phyloP scores from a whole-genome alignment of 2,329 filamentous ascomycete genomes.

The Tolypocladium endophyticum region DNA sequence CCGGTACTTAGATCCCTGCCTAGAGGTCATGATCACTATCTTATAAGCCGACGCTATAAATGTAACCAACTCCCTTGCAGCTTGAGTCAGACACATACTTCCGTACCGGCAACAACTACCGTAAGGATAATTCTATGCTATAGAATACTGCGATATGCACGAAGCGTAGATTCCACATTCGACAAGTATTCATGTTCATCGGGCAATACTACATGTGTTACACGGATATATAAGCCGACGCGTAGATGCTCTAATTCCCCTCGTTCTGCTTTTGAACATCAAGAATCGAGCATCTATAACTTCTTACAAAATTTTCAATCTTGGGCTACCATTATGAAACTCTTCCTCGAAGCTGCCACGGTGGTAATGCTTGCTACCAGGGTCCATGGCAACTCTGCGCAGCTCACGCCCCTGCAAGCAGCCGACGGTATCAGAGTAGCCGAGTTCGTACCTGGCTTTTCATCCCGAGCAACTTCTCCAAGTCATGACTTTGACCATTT shows the following conservation, averaged over 20 bases:
- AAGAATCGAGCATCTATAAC: not conserved
- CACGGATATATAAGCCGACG: not conserved
- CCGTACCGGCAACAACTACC: not conserved
- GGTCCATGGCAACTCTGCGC: conserved; percentile 8
- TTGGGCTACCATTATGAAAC: not conserved
- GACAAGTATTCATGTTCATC: not conserved
- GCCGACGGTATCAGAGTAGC: conserved; percentile 27
- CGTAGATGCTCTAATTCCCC: not conserved
- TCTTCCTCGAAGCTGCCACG: not conserved
- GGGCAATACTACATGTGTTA: not conserved
- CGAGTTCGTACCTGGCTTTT: conserved; percentile 18
- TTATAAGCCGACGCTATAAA: not conserved
- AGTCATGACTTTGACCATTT: not conserved
- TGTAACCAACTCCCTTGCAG: not conserved
- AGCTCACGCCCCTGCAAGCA: conserved; percentile 26
- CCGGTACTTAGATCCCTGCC: not conserved
- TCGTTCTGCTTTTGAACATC: not conserved
- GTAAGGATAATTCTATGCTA: not conserved
- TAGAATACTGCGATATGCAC: too few relatives aligned
- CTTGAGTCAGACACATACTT: not conserved
- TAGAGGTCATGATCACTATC: not conserved
- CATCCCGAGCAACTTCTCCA: not conserved
- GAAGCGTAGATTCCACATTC: too few relatives aligned
- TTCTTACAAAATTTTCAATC: too few relatives aligned
- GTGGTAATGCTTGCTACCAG: not conserved